Conservation (phyloP, 805 yeast species). For the Myxozyma geophila region DNA sequence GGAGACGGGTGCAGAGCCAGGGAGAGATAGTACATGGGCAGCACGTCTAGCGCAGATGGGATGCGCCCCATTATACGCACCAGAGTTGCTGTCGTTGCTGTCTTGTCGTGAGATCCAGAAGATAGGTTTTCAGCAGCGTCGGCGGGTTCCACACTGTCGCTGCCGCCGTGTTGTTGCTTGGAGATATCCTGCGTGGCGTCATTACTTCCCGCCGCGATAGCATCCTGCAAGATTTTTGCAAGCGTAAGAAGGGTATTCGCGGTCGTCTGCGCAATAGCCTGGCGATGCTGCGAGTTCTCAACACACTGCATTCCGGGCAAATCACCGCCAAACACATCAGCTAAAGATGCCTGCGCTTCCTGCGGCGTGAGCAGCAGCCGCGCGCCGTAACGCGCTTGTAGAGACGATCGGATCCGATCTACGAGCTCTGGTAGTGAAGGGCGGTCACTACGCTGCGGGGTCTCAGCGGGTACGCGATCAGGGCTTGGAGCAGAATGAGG, state of each 20-base stretch:
- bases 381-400: conserved; percentile 11
- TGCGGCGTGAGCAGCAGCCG: conserved; percentile 27
- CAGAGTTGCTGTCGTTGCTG: conserved; percentile 27
- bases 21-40: conserved; percentile 42
- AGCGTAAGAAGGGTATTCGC: conserved; percentile 44
- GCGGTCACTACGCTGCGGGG: neutral
- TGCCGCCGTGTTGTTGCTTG: neutral
- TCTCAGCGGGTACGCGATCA: neutral
- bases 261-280: conserved; percentile 28
- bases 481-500: neutral
- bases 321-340: conserved; percentile 36
- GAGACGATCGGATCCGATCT: conserved; percentile 22
- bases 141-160: neutral
- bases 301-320: conserved; percentile 23
- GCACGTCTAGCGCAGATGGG: conserved; percentile 41
- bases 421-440: conserved; percentile 19
- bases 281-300: conserved; percentile 23
- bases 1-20: conserved; percentile 43
- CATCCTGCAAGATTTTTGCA: conserved; percentile 45
- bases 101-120: neutral
- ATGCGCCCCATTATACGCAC: conserved; percentile 39
- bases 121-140: conserved; percentile 8
- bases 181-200: neutral
- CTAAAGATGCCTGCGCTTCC: conserved; percentile 31
- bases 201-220: conserved; percentile 41